Evolutionary conservation across 116 monocot genomes (phyloP).

Genomic region (Phalaenopsis hybrid): DNA sequence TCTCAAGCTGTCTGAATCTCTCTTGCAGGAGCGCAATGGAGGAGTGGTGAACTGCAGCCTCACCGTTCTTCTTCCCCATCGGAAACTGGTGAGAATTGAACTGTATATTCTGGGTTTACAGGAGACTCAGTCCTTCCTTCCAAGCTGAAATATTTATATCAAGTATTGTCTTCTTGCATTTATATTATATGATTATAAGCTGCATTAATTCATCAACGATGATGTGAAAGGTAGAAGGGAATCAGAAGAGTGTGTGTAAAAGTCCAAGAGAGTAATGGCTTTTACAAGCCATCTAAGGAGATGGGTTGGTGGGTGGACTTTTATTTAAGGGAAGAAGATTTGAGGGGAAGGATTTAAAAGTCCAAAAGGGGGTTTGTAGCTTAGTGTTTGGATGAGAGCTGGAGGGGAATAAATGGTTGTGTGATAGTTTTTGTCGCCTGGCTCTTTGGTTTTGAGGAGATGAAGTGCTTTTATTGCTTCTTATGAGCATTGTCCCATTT

Average conservation of each 20-base stretch:
- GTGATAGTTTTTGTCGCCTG: conserved; percentile 11
- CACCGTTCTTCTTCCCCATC: conserved; percentile 3
- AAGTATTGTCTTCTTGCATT: not conserved
- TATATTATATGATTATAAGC: conserved; percentile 2
- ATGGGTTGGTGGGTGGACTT: not conserved
- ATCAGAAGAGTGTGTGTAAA: conserved; percentile 5
- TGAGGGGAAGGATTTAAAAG: not conserved
- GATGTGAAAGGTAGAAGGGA: conserved; percentile 7
- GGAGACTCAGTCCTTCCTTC: not conserved
- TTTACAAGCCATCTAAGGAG: conserved; percentile 7
- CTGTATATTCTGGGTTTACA: not conserved
- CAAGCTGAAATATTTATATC: conserved; percentile 8
- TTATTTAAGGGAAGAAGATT: not conserved
- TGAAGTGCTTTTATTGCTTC: not conserved
- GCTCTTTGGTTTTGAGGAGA: not conserved
- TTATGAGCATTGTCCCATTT: not conserved
- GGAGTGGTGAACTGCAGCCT: not conserved
- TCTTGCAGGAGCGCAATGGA: conserved; percentile 23
- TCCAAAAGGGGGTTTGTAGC: conserved; percentile 1
- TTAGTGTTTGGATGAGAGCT: not conserved
- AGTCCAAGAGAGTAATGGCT: conserved; percentile 8
- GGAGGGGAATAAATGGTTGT: conserved; percentile 8
- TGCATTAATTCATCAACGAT: not conserved
- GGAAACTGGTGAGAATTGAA: not conserved
- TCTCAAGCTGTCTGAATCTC: conserved; percentile 25